Base-by-base conservation (phyloP, 495 filamentous ascomycete species). In the Neurospora sp. region DNA sequence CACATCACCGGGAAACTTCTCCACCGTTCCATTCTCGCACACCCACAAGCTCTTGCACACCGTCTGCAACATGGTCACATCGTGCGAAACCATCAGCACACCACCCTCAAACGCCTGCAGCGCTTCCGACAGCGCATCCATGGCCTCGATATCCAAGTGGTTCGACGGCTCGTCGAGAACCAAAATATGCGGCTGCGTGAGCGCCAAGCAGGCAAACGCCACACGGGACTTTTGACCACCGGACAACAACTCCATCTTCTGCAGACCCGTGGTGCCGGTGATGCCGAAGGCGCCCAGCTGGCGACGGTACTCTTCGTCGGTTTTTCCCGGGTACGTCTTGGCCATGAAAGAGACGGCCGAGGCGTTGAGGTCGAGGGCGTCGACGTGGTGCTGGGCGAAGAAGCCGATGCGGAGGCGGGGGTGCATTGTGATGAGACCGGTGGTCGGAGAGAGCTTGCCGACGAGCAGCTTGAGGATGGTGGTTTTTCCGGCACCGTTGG, bases 161-260 rank as follows among this genome's bases (percentile, higher is more conserved):
- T 99, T 99, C 70, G 92, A 96, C 78, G 96, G 96, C 79, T 99
- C 96, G 86, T 99, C 96, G 59, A 99, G 92, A 69, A 99, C 96
- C 35, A 99, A 85, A 74, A 99, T 98, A 79, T 99, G 96, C 17
- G 96, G 96, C 81, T 98, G 97, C 31, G 89, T 92, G 70, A 99
- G 83, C 3, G 93, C 94, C 70, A 99, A 83, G 78, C 94, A 97
- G 35, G 96, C 94, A 81, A 99, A 99, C 31, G 96, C 96, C 1
- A 99, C 96, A 83, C 96, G 91, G 37, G 94, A 97, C 82, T 99
- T 99, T 82, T 99, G 96, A 83, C 96, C 96, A 86, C 96, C 96
- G 9, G 96, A 99, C 16, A 99, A 81, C 69, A 98, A 79, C 42
- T 86, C 94, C 94, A 99, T 97, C 79, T 96, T 96, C 79, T 99